phyloP scores from a whole-genome alignment of 2,329 filamentous ascomycete species.

The Pseudofabraea citricarpa region DNA sequence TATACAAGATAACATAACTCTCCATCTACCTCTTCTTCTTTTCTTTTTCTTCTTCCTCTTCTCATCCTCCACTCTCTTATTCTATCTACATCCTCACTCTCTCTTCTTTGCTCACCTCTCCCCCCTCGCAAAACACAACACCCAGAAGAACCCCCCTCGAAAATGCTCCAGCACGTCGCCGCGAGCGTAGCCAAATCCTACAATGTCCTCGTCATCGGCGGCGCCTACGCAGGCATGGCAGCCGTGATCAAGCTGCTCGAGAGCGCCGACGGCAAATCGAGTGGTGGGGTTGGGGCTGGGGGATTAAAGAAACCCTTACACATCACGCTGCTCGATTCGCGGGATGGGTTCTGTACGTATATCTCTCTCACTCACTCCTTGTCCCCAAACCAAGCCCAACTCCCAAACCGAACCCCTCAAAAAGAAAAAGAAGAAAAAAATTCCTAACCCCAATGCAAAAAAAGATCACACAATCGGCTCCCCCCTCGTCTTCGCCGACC shows the following conservation, averaged over 20 bases:
- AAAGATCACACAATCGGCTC: conserved; percentile 70
- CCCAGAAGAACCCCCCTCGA: neutral
- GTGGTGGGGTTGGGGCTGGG: conserved; percentile 11
- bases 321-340: conserved; percentile 69
- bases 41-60: too few species aligned
- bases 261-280: conserved; percentile 52
- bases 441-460: neutral
- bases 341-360: conserved; percentile 73
- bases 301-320: conserved; percentile 51
- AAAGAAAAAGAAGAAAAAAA: neutral
- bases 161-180: neutral
- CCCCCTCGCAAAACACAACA: neutral
- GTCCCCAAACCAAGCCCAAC: neutral
- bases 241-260: conserved; percentile 63
- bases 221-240: conserved; percentile 65
- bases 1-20: too few species aligned
- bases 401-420: neutral
- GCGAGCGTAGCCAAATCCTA: neutral
- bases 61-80: too few species aligned
- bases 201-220: conserved; percentile 62
- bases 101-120: too few species aligned
- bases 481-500: conserved; percentile 64
- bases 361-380: too few species aligned
- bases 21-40: too few species aligned
- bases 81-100: too few species aligned